Evolutionary conservation across 1,139 yeast genomes (phyloP).

Genomic region (Geotrichum histeridarum): DNA sequence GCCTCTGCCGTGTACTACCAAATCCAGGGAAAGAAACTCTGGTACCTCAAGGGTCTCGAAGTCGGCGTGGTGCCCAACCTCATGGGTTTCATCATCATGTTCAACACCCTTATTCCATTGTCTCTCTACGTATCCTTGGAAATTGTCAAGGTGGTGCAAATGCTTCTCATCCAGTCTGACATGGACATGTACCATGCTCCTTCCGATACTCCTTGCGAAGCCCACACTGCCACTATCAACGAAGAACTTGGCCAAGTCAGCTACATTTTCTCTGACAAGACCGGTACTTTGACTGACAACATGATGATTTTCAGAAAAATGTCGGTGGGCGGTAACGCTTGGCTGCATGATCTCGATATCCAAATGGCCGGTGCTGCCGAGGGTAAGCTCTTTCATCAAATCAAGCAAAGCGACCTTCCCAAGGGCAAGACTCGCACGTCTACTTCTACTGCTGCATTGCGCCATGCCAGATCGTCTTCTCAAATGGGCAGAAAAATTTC

Average conservation of each 20-base stretch:
- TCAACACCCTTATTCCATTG: slow-evolving; percentile 88
- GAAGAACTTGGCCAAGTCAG: slow-evolving; percentile 97
- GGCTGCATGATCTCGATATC: slow-evolving; percentile 74
- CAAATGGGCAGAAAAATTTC: slow-evolving; percentile 9
- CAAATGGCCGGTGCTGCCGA: slow-evolving; percentile 33
- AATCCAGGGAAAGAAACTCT: slow-evolving; percentile 43
- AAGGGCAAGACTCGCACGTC: slow-evolving; percentile 11
- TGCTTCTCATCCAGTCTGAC: slow-evolving; percentile 76
- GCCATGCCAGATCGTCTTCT: slow-evolving; percentile 11
- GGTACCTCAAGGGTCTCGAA: slow-evolving; percentile 72
- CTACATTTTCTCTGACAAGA: slow-evolving; percentile 90
- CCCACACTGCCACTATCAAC: slow-evolving; percentile 88
- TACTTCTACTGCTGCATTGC: slow-evolving; percentile 1
- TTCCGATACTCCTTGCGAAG: slow-evolving; percentile 87
- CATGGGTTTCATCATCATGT: slow-evolving; percentile 96
- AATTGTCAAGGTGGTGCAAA: slow-evolving; percentile 82
- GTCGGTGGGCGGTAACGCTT: slow-evolving; percentile 79
- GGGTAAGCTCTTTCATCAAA: slow-evolving; percentile 15
- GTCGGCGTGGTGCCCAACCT: slow-evolving; percentile 88
- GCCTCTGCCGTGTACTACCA: slow-evolving; percentile 59
- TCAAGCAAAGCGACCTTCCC: slow-evolving; percentile 15
- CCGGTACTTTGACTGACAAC: slow-evolving; percentile 94
- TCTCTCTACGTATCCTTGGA: slow-evolving; percentile 96
- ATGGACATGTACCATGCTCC: slow-evolving; percentile 88
- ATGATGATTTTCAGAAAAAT: slow-evolving; percentile 80